Evolutionary conservation across 352 stramenopile genomes (phyloP).

Genomic region (Globisporangium nunn): DNA sequence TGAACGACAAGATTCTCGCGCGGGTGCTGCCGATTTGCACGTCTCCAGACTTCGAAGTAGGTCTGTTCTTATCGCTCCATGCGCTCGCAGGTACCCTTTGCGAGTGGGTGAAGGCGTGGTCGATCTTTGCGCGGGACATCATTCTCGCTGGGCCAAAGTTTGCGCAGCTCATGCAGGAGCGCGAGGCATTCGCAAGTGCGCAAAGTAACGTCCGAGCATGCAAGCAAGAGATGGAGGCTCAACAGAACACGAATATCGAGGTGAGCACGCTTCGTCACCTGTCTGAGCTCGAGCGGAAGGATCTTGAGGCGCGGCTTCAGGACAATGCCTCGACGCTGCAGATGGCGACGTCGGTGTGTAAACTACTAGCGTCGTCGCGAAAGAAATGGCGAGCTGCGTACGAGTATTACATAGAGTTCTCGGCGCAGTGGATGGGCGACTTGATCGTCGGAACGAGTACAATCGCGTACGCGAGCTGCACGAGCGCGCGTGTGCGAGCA

Average conservation of each 20-base stretch:
- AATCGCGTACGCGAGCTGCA: slow-evolving; percentile 35
- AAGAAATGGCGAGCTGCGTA: slow-evolving; percentile 30
- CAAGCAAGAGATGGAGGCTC: slow-evolving; percentile 28
- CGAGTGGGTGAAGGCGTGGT: slow-evolving; percentile 55
- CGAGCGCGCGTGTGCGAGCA: slow-evolving; percentile 9
- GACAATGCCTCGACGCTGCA: slow-evolving; percentile 50
- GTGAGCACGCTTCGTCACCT: slow-evolving; percentile 27
- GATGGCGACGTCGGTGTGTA: slow-evolving; percentile 44
- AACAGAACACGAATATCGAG: slow-evolving; percentile 28
- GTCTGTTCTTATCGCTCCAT: slow-evolving; percentile 38
- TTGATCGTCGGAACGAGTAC: slow-evolving; percentile 52
- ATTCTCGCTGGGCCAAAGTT: slow-evolving; percentile 54
- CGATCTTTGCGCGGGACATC: slow-evolving; percentile 33
- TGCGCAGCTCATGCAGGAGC: slow-evolving; percentile 41
- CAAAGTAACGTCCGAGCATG: slow-evolving; percentile 24
- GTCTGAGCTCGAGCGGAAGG: slow-evolving; percentile 44
- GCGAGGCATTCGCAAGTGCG: slow-evolving; percentile 27
- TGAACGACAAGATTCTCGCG: slow-evolving; percentile 49
- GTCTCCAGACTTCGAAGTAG: slow-evolving; percentile 52
- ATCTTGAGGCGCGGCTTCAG: slow-evolving; percentile 39
- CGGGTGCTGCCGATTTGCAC: slow-evolving; percentile 48
- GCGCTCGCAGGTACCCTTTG: slow-evolving; percentile 49
- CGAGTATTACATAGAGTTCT: slow-evolving; percentile 35
- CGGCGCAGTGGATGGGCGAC: slow-evolving; percentile 40
- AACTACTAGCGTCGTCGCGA: slow-evolving; percentile 37